Percentiles rank a stretch among this genome's conserved stretches.
Conservation (phyloP, 208 protist genomes). For the Wallacemonas sp. region DNA sequence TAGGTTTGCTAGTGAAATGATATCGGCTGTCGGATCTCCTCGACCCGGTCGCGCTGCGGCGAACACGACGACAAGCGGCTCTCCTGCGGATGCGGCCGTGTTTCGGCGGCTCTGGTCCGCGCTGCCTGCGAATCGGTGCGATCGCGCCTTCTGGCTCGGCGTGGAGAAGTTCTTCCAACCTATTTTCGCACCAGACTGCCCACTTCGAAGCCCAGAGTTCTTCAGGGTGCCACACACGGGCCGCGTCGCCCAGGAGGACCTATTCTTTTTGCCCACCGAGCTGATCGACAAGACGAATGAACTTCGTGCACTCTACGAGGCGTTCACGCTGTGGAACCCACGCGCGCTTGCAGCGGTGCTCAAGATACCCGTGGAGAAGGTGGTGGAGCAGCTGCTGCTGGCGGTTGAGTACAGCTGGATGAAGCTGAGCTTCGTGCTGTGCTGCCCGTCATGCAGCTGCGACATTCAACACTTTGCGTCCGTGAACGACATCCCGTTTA, state of each 20-base stretch:
- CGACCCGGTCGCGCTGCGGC: background rate
- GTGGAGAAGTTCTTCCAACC: conserved; percentile 58
- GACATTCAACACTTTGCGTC: conserved; percentile 58
- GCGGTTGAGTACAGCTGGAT: conserved; percentile 65
- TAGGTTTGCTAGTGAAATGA: too few relatives aligned
- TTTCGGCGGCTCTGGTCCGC: conserved; percentile 52
- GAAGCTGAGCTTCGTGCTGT: conserved; percentile 62
- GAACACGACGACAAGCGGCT: background rate
- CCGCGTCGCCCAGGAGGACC: conserved; percentile 34
- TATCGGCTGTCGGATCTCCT: background rate
- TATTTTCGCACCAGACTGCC: conserved; percentile 35
- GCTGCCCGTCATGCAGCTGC: conserved; percentile 75
- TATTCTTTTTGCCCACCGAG: conserved; percentile 28
- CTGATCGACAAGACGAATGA: conserved; percentile 49
- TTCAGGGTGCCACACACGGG: conserved; percentile 40
- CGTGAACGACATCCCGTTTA: conserved; percentile 69
- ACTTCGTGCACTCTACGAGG: conserved; percentile 51
- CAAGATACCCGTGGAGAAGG: conserved; percentile 47
- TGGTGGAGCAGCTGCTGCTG: conserved; percentile 79
- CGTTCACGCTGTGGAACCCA: conserved; percentile 81
- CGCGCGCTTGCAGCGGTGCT: conserved; percentile 52
- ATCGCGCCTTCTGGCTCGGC: conserved; percentile 65
- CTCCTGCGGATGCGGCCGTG: conserved; percentile 29
- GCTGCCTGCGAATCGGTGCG: conserved; percentile 46
- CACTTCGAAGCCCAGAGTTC: conserved; percentile 57